phyloP scores from a whole-genome alignment of 345 rosid species.

The Geranium brycei region DNA sequence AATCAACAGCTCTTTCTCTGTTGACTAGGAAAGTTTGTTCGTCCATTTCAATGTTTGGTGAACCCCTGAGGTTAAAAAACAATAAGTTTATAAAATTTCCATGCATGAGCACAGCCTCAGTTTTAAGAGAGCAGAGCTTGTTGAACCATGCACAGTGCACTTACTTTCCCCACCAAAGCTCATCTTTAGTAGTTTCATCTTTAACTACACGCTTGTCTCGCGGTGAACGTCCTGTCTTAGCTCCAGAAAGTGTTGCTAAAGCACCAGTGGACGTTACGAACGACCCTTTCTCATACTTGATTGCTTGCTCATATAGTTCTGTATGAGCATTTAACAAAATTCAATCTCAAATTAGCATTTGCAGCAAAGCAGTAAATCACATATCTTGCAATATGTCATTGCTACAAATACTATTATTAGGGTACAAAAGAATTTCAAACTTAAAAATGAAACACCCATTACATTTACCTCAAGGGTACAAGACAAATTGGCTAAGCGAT shows the following conservation, averaged over 20 bases:
- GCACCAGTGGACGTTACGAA: slow-evolving; percentile 80
- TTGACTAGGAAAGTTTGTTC: slow-evolving; percentile 90
- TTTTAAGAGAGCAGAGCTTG: background rate
- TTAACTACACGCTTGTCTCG: slow-evolving; percentile 87
- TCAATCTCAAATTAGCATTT: too few species aligned
- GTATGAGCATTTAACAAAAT: slow-evolving; percentile 3
- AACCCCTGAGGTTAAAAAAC: slow-evolving; percentile 42
- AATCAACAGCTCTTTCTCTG: slow-evolving; percentile 97
- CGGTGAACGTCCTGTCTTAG: slow-evolving; percentile 88
- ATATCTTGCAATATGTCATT: too few species aligned
- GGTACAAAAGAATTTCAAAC: too few species aligned
- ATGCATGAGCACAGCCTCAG: too few species aligned
- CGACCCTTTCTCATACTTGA: slow-evolving; percentile 78
- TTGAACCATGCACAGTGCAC: slow-evolving; percentile 11
- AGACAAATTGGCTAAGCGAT: too few species aligned
- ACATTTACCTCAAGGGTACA: too few species aligned
- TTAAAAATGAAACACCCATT: too few species aligned
- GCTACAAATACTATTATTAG: too few species aligned
- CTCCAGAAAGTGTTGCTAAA: slow-evolving; percentile 87
- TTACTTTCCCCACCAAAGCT: slow-evolving; percentile 99
- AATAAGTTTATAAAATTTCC: background rate
- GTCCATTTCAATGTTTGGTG: slow-evolving; percentile 98
- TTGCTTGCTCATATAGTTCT: slow-evolving; percentile 92
- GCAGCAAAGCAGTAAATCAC: too few species aligned
- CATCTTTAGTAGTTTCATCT: slow-evolving; percentile 51